phyloP scores from a whole-genome alignment of 345 rosid genomes.

The Anacardium occidentale region DNA sequence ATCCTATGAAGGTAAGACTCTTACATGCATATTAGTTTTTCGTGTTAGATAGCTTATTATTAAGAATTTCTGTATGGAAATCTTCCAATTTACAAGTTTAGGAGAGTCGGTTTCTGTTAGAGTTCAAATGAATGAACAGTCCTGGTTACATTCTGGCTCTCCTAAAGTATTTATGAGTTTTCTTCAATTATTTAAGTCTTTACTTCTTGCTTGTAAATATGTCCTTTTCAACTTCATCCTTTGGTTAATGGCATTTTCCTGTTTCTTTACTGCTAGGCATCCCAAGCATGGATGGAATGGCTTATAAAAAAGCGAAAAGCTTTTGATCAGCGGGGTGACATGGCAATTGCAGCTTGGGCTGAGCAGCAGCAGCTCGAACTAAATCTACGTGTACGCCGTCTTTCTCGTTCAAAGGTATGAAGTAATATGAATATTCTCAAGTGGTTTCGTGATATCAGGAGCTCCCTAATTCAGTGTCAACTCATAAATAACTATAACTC shows the following conservation, averaged over 20 bases:
- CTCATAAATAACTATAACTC: too few species aligned
- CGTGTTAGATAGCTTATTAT: constrained; percentile 1
- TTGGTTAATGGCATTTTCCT: constrained; percentile 9
- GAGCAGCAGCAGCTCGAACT: constrained; percentile 94
- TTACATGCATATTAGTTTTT: not conserved
- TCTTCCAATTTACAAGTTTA: not conserved
- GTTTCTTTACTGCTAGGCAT: constrained; percentile 56
- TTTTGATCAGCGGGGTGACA: constrained; percentile 89
- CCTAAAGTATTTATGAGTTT: not conserved
- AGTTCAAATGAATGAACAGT: not conserved
- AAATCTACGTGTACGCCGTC: constrained; percentile 79
- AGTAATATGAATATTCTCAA: constrained; percentile 5
- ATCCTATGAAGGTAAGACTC: constrained; percentile 80
- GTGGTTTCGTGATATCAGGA: not conserved
- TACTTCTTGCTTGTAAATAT: not conserved
- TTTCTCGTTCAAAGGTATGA: constrained; percentile 81
- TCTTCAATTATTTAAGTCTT: not conserved
- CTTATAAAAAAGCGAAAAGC: constrained; percentile 86
- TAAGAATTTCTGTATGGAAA: not conserved
- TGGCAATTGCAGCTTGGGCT: constrained; percentile 96
- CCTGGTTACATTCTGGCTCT: not conserved
- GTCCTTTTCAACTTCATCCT: not conserved
- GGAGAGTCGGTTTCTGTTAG: not conserved
- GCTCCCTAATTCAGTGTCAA: constrained; percentile 13
- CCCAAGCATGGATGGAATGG: constrained; percentile 99